Percentiles rank a stretch among this genome's conserved stretches.
phyloP scores from a whole-genome alignment of 1,284 basidiomycete species.

The Ceratobasidium sp. region DNA sequence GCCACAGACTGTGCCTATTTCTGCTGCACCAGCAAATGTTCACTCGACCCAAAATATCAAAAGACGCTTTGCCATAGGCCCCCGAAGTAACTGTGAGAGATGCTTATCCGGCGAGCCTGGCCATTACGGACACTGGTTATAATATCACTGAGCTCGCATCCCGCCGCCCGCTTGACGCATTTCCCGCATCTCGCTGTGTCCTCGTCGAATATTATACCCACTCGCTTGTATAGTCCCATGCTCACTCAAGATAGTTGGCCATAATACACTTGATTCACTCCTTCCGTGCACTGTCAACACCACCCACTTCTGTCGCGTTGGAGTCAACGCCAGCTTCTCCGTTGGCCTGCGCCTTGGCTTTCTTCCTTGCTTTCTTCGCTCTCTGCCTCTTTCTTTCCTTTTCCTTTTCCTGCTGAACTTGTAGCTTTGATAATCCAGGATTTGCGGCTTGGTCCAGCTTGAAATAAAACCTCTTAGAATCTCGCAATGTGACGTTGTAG shows the following conservation, averaged over 20 bases:
- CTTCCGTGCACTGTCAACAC: not conserved
- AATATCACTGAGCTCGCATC: not conserved
- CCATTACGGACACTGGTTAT: conserved; percentile 45
- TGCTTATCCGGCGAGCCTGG: conserved; percentile 36
- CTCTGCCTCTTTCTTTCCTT: conserved; percentile 76
- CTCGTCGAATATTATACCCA: not conserved
- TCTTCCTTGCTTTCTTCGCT: conserved; percentile 78
- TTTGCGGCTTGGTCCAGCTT: conserved; percentile 78
- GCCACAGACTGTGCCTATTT: not conserved
- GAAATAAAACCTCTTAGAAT: conserved; percentile 31
- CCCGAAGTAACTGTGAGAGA: conserved; percentile 30
- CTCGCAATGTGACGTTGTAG: conserved; percentile 47
- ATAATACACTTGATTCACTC: conserved; percentile 20
- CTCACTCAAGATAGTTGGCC: not conserved
- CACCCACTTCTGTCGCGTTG: not conserved
- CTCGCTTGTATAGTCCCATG: not conserved
- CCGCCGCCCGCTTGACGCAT: not conserved
- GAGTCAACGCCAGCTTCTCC: conserved; percentile 45
- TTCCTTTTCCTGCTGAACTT: conserved; percentile 74
- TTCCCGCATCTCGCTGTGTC: not conserved
- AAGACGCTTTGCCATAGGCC: conserved; percentile 39
- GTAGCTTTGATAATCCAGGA: conserved; percentile 79
- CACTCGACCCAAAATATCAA: not conserved
- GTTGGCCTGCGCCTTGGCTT: conserved; percentile 59
- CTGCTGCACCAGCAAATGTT: not conserved